phyloP scores from a whole-genome alignment of 192 early-diverging fungal species.

The Irineochytrium annulatum region DNA sequence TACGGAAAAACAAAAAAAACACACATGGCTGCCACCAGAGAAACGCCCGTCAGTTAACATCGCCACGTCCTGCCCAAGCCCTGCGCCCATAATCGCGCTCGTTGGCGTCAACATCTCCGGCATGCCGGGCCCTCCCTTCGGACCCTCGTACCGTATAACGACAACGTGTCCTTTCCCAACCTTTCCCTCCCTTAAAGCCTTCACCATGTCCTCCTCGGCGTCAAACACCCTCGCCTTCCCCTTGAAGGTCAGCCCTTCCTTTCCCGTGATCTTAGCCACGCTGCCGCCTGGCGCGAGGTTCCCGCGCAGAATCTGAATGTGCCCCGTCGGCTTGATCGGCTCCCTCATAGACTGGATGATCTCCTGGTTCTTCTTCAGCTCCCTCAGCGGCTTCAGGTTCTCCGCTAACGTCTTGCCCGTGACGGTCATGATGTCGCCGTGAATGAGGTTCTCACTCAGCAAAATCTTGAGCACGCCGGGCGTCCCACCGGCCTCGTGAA shows the following conservation, averaged over 20 bases:
- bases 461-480: slow-evolving; percentile 95
- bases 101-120: slow-evolving; percentile 99
- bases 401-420: slow-evolving; percentile 96
- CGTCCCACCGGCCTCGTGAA: slow-evolving; percentile 88
- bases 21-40: slow-evolving; percentile 90
- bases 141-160: slow-evolving; percentile 96
- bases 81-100: slow-evolving; percentile 98
- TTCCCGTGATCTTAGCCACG: slow-evolving; percentile 99
- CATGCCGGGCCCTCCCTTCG: slow-evolving; percentile 98
- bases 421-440: slow-evolving; percentile 90
- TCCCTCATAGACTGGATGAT: slow-evolving; percentile 75
- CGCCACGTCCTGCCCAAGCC: slow-evolving; percentile 95
- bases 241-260: slow-evolving; percentile 88
- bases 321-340: slow-evolving; percentile 93
- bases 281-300: slow-evolving; percentile 93
- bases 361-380: slow-evolving; percentile 76
- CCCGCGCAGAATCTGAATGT: slow-evolving; percentile 91
- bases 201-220: slow-evolving; percentile 88
- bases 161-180: slow-evolving; percentile 91
- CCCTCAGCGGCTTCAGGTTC: slow-evolving; percentile 77
- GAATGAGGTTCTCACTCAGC: slow-evolving; percentile 72
- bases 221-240: slow-evolving; percentile 92
- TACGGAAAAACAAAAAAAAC: slow-evolving; percentile 8
- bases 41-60: slow-evolving; percentile 98
- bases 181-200: slow-evolving; percentile 77